A percentile compares a stretch with the other conserved stretches of the same genome.
These are phyloP conservation scores for Logfia minima DNA, from an alignment of 129 eudicot species.

Conservation along the genomic window DNA sequence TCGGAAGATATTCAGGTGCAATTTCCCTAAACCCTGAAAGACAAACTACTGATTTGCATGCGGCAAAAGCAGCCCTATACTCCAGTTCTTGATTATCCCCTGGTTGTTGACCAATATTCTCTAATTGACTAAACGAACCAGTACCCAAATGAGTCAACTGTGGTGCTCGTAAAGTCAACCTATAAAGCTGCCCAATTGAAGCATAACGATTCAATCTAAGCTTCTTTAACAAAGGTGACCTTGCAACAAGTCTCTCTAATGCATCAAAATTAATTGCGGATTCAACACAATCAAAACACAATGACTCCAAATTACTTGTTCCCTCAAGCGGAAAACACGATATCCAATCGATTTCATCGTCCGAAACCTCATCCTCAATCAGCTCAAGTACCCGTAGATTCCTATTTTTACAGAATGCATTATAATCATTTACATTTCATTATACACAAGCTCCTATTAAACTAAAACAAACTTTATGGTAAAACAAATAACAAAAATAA, in stretches of 20 bases:
- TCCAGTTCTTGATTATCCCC: constrained; percentile 55
- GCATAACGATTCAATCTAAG: constrained; percentile 57
- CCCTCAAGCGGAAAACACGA: constrained; percentile 57
- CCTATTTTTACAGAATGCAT: constrained; percentile 39
- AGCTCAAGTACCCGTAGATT: constrained; percentile 72
- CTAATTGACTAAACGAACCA: constrained; percentile 52
- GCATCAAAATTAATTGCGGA: constrained; percentile 53
- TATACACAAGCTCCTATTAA: neutral
- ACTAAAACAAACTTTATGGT: too few relatives aligned
- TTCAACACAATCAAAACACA: constrained; percentile 70
- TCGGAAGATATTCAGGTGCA: constrained; percentile 47
- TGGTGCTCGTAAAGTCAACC: constrained; percentile 59
- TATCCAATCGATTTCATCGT: constrained; percentile 75
- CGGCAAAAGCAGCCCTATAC: constrained; percentile 59
- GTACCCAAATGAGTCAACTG: constrained; percentile 79
- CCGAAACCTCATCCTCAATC: constrained; percentile 62
- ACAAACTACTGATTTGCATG: constrained; percentile 64
- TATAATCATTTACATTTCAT: constrained; percentile 8
- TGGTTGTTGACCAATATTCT: constrained; percentile 28
- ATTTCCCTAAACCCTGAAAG: constrained; percentile 72
- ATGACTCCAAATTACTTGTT: constrained; percentile 53
- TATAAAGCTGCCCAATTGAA: constrained; percentile 52
- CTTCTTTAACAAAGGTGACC: constrained; percentile 62
- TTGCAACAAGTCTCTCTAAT: constrained; percentile 60
- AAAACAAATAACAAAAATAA: neutral